A percentile compares a stretch with the other conserved stretches of the same genome.
These are phyloP conservation scores for Trichothecium roseum DNA, from an alignment of 2,329 filamentous ascomycete genomes.

Conservation along the genomic window DNA sequence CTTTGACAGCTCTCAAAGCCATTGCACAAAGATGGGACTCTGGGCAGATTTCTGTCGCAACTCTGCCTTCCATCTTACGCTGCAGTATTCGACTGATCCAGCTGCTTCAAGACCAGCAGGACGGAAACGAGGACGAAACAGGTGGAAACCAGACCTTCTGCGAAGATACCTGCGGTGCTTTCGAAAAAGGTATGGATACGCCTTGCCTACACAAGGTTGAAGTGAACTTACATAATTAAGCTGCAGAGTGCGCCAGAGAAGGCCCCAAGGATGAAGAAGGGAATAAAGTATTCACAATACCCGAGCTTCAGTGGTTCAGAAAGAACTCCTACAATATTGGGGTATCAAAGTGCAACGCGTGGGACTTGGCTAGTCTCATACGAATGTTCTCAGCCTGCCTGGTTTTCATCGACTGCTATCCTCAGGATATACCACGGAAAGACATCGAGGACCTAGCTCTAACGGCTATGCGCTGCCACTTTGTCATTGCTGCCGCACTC, in stretches of 20 bases:
- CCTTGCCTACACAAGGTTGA: conserved; percentile 1
- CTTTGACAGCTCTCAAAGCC: conserved; percentile 27
- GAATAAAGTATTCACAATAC: conserved; percentile 42
- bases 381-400: conserved; percentile 46
- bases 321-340: conserved; percentile 73
- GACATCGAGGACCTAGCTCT: conserved; percentile 39
- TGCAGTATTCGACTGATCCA: conserved; percentile 43
- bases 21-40: conserved; percentile 16
- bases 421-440: conserved; percentile 30
- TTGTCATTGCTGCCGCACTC: conserved; percentile 46
- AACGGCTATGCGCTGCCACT: conserved; percentile 60
- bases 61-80: conserved; percentile 25
- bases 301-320: conserved; percentile 76
- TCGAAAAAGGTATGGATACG: conserved; percentile 28
- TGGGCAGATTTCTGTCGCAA: conserved; percentile 10
- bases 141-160: conserved; percentile 6
- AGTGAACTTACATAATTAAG: conserved; percentile 7
- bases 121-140: conserved; percentile 8
- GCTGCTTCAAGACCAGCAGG: conserved; percentile 25
- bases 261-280: conserved; percentile 26
- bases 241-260: conserved; percentile 17
- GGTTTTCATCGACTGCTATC: conserved; percentile 39
- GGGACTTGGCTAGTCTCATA: conserved; percentile 42
- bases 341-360: conserved; percentile 40
- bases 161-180: conserved; percentile 43